Base-by-base conservation (phyloP, 306 rosid genomes). In the Crotalaria pallida region DNA sequence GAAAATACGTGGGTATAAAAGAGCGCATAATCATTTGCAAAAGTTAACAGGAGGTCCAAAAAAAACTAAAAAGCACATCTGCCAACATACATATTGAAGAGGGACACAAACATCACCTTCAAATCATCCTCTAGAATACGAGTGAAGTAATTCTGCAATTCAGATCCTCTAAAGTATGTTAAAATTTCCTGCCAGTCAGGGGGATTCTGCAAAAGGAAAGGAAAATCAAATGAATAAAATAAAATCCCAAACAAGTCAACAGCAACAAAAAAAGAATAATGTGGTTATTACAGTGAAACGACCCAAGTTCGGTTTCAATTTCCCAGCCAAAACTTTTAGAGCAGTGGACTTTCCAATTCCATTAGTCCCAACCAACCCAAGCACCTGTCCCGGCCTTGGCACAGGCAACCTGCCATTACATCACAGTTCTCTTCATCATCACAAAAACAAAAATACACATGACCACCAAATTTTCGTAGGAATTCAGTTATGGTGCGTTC, bases 281-380 rank as follows among this genome's bases (percentile, higher is more conserved):
- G 4, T 7, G 21, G 71, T 50, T 29, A 49, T 90, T 90, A 93
- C 98, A 24, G 84, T 87, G 80, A 91, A 94, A 65, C 99, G 95
- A 10, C 99, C 99, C 78, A 94, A 70, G 73, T 94, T 94, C 0
- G 99, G 99, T 67, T 94, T 88, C 87, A 94, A 75, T 67, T 91
- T 86, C 29, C 99, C 99, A 16, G 97, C 97, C 88, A 94, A 84
- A 62, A 94, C 96, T 83, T 94, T 91, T 18, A 94, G 97, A 24
- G 99, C 99, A 50, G 99, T 94, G 58, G 99, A 94, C 82, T 94
- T 94, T 57, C 99, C 99, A 69, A 91, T 94, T 45, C 99, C 99
- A 63, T 94, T 94, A 1, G 96, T 91, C 55, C 99, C 99, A 69
- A 94, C 99, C 83, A 94, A 79, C 11, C 99, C 99, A 66, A 94